Evolutionary conservation across 2,329 filamentous ascomycete species (phyloP).

Genomic region (Trichoderma sp.): DNA sequence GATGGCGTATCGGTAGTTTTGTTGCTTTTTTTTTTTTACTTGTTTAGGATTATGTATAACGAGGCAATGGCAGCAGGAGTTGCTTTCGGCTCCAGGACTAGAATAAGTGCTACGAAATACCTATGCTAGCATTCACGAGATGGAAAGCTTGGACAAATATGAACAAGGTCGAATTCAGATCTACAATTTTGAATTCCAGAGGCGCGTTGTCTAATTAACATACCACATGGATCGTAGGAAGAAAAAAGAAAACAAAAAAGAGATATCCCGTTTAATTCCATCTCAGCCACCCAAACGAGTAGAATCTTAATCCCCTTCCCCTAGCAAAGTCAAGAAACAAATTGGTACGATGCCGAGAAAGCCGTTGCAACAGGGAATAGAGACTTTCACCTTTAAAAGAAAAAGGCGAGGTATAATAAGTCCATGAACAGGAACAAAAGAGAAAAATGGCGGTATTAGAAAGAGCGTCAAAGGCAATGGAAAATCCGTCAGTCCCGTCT

Average conservation of each 20-base stretch:
- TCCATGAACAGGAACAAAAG: neutral
- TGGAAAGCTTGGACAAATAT: slow-evolving; percentile 19
- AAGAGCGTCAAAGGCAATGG: slow-evolving; percentile 8
- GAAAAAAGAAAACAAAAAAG: neutral
- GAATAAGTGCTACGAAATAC: slow-evolving; percentile 4
- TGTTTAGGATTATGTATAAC: slow-evolving; percentile 16
- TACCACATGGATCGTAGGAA: slow-evolving; percentile 17
- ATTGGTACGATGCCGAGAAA: neutral
- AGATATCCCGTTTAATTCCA: slow-evolving; percentile 14
- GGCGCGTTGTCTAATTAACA: slow-evolving; percentile 34
- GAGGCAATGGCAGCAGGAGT: slow-evolving; percentile 5
- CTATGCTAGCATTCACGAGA: slow-evolving; percentile 16
- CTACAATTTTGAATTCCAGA: slow-evolving; percentile 34
- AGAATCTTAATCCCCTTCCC: slow-evolving; percentile 6
- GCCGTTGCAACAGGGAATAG: slow-evolving; percentile 1
- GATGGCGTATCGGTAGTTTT: slow-evolving; percentile 13
- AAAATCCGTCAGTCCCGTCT: neutral
- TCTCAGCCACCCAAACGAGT: slow-evolving; percentile 14
- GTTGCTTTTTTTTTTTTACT: neutral
- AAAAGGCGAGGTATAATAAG: neutral
- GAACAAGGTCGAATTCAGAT: slow-evolving; percentile 28
- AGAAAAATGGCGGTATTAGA: slow-evolving; percentile 8
- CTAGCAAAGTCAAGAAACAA: slow-evolving; percentile 6
- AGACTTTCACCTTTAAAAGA: neutral
- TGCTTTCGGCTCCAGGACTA: slow-evolving; percentile 1